Evolutionary conservation across 2,329 filamentous ascomycete genomes (phyloP).

Genomic region (Aspergillus tubingensis): DNA sequence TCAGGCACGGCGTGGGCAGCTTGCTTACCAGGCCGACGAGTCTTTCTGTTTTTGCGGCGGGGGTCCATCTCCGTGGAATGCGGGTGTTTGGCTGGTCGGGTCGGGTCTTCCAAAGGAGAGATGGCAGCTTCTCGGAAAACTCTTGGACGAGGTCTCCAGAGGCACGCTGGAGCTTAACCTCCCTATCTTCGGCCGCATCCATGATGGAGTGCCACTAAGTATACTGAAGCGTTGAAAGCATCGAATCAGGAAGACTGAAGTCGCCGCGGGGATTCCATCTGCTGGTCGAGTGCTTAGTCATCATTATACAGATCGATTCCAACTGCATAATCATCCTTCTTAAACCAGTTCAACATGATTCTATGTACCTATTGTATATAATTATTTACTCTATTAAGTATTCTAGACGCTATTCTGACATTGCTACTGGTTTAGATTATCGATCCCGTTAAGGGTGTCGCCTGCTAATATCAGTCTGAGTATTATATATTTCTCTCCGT

Average conservation of each 20-base stretch:
- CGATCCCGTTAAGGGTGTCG: no score
- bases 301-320: background rate
- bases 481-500: no score
- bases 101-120: slow-evolving; percentile 43
- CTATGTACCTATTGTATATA: no score
- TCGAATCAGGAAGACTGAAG: background rate
- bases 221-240: background rate
- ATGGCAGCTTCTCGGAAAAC: slow-evolving; percentile 44
- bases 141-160: slow-evolving; percentile 48
- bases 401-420: no score
- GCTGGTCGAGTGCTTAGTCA: background rate
- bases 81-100: slow-evolving; percentile 26
- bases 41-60: slow-evolving; percentile 39
- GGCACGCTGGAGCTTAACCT: slow-evolving; percentile 50
- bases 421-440: no score
- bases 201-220: slow-evolving; percentile 28
- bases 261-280: background rate
- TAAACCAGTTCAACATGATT: no score
- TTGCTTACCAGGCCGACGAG: slow-evolving; percentile 43
- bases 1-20: background rate
- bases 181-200: slow-evolving; percentile 48
- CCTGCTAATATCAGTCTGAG: no score
- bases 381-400: no score
- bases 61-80: slow-evolving; percentile 43
- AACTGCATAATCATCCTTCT: background rate